Conservation (phyloP, 805 yeast genomes). For the Starmera dryadoides region DNA sequence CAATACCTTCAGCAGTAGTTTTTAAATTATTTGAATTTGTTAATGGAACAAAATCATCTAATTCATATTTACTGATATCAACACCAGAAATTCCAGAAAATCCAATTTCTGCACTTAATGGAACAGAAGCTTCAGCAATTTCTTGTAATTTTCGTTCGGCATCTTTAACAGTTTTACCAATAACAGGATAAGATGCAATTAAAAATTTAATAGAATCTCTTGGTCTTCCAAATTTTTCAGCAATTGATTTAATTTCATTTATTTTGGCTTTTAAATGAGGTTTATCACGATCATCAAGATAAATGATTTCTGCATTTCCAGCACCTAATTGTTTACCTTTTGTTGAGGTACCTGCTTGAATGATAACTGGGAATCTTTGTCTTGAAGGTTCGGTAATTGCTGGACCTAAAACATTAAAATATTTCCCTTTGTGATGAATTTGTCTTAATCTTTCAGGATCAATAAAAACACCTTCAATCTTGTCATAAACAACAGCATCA, state of each 20-base stretch:
- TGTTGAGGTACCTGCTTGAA: conserved; percentile 32
- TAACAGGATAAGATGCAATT: conserved; percentile 23
- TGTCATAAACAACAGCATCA: conserved; percentile 17
- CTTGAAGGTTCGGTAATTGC: conserved; percentile 29
- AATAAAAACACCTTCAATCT: conserved; percentile 19
- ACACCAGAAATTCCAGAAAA: conserved; percentile 35
- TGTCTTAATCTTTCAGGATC: conserved; percentile 27
- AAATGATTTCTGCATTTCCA: conserved; percentile 28
- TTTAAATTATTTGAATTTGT: conserved; percentile 20
- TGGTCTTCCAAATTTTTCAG: conserved; percentile 25
- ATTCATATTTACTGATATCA: conserved; percentile 24
- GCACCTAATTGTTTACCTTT: conserved; percentile 31
- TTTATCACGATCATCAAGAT: conserved; percentile 24
- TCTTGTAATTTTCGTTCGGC: conserved; percentile 26
- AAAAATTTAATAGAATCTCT: conserved; percentile 26
- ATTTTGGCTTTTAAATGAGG: conserved; percentile 17
- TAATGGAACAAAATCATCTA: conserved; percentile 16
- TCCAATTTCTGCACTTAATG: conserved; percentile 32
- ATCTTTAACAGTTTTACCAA: conserved; percentile 29
- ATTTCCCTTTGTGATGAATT: conserved; percentile 28
- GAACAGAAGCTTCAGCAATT: conserved; percentile 21
- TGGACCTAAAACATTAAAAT: conserved; percentile 29
- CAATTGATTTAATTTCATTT: conserved; percentile 20
- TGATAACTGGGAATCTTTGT: conserved; percentile 29
- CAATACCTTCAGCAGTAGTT: conserved; percentile 22